These are phyloP conservation scores for Elymus sibiricus DNA, from an alignment of 176 grass and related monocot genomes.

Conservation along the genomic window DNA sequence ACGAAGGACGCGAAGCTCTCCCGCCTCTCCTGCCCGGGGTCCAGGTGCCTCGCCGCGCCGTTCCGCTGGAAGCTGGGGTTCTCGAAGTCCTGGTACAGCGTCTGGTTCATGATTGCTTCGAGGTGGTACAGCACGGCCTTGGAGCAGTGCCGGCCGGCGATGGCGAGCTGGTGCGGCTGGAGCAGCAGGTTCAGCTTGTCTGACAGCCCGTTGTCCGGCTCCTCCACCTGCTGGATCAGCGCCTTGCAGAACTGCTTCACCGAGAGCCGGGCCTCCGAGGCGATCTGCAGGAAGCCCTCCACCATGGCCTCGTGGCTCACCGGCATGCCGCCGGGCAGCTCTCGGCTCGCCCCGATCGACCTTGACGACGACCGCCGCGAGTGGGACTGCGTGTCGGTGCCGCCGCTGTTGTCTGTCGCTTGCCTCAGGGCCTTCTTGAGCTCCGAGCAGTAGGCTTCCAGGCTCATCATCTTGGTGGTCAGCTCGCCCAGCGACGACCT, in stretches of 20 bases:
- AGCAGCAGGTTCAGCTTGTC: slow-evolving; percentile 64
- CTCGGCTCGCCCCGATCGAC: slow-evolving; percentile 31
- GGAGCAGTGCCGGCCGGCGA: slow-evolving; percentile 37
- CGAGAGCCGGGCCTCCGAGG: slow-evolving; percentile 70
- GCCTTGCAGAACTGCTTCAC: slow-evolving; percentile 81
- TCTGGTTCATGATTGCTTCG: slow-evolving; percentile 69
- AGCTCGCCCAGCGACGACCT: slow-evolving; percentile 62
- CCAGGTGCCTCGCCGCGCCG: slow-evolving; percentile 52
- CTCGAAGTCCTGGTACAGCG: slow-evolving; percentile 86
- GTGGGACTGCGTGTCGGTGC: slow-evolving; percentile 23
- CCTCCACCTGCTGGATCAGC: slow-evolving; percentile 57
- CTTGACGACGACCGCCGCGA: slow-evolving; percentile 51
- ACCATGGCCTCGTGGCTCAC: slow-evolving; percentile 82
- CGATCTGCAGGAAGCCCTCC: slow-evolving; percentile 88
- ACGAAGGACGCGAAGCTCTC: slow-evolving; percentile 68
- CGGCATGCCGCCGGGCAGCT: slow-evolving; percentile 36
- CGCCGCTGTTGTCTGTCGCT: slow-evolving; percentile 27
- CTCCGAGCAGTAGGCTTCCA: slow-evolving; percentile 76
- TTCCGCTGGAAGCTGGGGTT: slow-evolving; percentile 59
- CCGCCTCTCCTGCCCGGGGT: slow-evolving; percentile 48
- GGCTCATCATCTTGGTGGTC: slow-evolving; percentile 54
- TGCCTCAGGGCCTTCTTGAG: slow-evolving; percentile 73
- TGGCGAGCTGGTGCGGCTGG: slow-evolving; percentile 41
- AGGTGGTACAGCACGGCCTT: slow-evolving; percentile 67
- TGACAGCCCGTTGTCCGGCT: slow-evolving; percentile 39